These are phyloP conservation scores for Aotearoamyces nothofagi DNA, from an alignment of 2,329 filamentous ascomycete species.

Conservation along the genomic window DNA sequence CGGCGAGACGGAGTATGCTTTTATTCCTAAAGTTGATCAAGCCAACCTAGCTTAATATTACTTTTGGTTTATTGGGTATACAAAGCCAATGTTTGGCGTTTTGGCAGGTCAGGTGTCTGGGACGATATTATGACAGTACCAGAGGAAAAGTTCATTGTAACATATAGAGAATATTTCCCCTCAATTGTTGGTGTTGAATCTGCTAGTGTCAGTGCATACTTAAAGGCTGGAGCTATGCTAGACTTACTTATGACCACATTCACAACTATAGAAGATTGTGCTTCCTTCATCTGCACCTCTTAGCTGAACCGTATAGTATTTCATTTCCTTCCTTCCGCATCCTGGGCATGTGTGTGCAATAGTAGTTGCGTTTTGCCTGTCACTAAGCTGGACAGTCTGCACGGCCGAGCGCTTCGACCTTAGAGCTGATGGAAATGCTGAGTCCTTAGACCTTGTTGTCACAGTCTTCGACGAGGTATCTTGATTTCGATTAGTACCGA, in stretches of 20 bases:
- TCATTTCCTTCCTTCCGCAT: slow-evolving; percentile 71
- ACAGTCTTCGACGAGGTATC: slow-evolving; percentile 65
- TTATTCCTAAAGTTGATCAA: slow-evolving; percentile 53
- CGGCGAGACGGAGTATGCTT: slow-evolving; percentile 78
- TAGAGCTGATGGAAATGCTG: slow-evolving; percentile 80
- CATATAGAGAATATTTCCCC: slow-evolving; percentile 1
- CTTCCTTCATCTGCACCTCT: slow-evolving; percentile 90
- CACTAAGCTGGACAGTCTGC: slow-evolving; percentile 64
- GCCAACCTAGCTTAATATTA: slow-evolving; percentile 13
- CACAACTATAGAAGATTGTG: slow-evolving; percentile 80
- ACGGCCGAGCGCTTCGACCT: slow-evolving; percentile 77
- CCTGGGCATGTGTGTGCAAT: slow-evolving; percentile 60
- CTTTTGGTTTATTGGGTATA: no score
- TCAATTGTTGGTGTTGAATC: slow-evolving; percentile 23
- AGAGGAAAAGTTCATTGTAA: slow-evolving; percentile 3
- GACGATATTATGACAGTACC: slow-evolving; percentile 9
- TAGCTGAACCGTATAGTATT: slow-evolving; percentile 72
- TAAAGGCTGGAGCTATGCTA: slow-evolving; percentile 5
- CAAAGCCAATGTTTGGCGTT: no score
- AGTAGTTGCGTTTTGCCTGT: slow-evolving; percentile 58
- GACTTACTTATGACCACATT: slow-evolving; percentile 69
- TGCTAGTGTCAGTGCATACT: no score
- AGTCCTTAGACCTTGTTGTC: slow-evolving; percentile 71
- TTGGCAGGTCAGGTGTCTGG: neutral
- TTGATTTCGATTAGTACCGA: slow-evolving; percentile 18